Base-by-base conservation (phyloP, 1,139 yeast species). In the Diutina mesorugosa region DNA sequence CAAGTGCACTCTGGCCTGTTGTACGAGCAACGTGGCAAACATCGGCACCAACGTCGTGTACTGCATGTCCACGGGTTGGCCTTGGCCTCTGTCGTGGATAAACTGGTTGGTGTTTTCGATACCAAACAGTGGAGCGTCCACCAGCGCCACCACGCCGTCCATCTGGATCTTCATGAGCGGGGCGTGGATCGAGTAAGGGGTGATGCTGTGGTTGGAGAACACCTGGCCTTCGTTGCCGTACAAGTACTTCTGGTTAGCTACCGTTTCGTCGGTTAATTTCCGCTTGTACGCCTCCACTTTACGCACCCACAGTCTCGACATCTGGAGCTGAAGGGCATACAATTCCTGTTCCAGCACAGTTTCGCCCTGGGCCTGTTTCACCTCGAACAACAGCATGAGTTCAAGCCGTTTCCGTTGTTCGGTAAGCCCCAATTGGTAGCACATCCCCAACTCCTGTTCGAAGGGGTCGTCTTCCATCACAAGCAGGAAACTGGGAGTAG, bases 1-100 rank as follows among this genome's bases (percentile, higher is more conserved):
- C 57, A 84, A 61, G 60, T 81, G 83, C 62, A 83, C 71, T 41
- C 85, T 68, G 48, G 81, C 66, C 58, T 83, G 87, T 12, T 72
- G 72, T 50, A 84, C 68, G 10, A 69, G 69, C 57, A 85, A 66
- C 41, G 77, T 73, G 28, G 83, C 57, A 66, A 71, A 74, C 57
- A 84, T 65, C 0, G 98, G 98, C 1, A 90, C 65, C 65, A 87
- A 67, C 26, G 87, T 72, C 0, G 95, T 83, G 66, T 84, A 91
- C 56, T 73, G 66, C 0, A 91, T 81, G 60, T 85, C 87, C 57
- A 68, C 66, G 0, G 98, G 97, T 30, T 86, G 79, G 0, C 95
- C 95, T 66, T 90, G 91, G 5, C 98, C 98, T 18, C 86, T 74
- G 21, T 82, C 78, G 64, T 84, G 70, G 41, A 91, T 67, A 65